A percentile compares a stretch with the other conserved stretches of the same genome.
phyloP scores from a whole-genome alignment of 2,329 filamentous ascomycete genomes.

The Monilinia laxa region DNA sequence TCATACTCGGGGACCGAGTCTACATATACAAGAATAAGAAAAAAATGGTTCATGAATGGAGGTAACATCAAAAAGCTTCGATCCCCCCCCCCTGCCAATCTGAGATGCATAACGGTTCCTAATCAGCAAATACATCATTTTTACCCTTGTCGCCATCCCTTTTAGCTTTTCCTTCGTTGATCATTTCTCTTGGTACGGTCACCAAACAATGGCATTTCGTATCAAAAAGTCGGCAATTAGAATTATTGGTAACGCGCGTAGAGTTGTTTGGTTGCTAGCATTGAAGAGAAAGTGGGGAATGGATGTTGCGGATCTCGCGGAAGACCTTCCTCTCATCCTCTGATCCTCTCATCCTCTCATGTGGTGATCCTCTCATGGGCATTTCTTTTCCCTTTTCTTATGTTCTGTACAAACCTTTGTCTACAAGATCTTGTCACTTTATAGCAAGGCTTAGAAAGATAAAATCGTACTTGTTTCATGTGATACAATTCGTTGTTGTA shows the following conservation, averaged over 20 bases:
- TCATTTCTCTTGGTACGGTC: not conserved
- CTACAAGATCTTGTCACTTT: too few relatives aligned
- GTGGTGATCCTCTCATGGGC: too few relatives aligned
- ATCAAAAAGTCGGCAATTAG: not conserved
- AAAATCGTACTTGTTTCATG: too few relatives aligned
- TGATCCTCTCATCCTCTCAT: too few relatives aligned
- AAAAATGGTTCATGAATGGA: not conserved
- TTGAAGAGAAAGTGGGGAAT: constrained; percentile 1
- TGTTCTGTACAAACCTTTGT: too few relatives aligned
- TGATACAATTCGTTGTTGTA: too few relatives aligned
- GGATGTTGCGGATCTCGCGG: constrained; percentile 18
- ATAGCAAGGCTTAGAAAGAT: too few relatives aligned
- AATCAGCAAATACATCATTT: not conserved
- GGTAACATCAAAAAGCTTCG: not conserved
- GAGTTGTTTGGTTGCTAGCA: not conserved
- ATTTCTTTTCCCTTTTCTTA: too few relatives aligned
- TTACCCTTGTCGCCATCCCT: not conserved
- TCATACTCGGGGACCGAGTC: not conserved
- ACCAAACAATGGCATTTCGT: too few relatives aligned
- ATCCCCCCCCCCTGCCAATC: not conserved
- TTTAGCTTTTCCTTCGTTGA: not conserved
- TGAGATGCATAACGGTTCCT: not conserved
- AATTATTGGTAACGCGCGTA: not conserved
- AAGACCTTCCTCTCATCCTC: not conserved
- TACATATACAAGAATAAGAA: not conserved